Evolutionary conservation across 2,329 filamentous ascomycete species (phyloP).

Genomic region (Paecilomyces fulvus): DNA sequence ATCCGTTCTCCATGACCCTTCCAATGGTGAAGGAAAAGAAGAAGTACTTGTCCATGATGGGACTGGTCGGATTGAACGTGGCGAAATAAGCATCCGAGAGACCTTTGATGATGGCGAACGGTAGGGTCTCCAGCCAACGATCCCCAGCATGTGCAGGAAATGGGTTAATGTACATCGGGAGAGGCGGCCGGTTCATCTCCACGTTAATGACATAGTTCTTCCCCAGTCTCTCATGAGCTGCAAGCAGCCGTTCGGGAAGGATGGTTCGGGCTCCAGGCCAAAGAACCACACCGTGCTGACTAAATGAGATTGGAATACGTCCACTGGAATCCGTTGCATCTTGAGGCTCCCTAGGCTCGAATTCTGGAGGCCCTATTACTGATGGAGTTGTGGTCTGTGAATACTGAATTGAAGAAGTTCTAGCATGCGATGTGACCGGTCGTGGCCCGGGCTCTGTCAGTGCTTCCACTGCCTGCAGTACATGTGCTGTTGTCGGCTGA

Average conservation of each 20-base stretch:
- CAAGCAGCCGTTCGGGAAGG: slow-evolving; percentile 35
- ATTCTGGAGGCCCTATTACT: slow-evolving; percentile 18
- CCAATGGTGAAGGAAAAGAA: slow-evolving; percentile 45
- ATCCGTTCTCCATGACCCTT: slow-evolving; percentile 41
- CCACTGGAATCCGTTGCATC: slow-evolving; percentile 22
- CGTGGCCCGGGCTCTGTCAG: slow-evolving; percentile 8
- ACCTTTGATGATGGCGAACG: slow-evolving; percentile 42
- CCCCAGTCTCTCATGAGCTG: slow-evolving; percentile 29
- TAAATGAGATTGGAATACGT: slow-evolving; percentile 39
- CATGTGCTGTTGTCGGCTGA: slow-evolving; percentile 22
- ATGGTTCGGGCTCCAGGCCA: slow-evolving; percentile 41
- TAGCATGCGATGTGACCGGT: slow-evolving; percentile 7
- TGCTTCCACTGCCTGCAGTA: slow-evolving; percentile 11
- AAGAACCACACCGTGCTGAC: slow-evolving; percentile 42
- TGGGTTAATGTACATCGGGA: slow-evolving; percentile 34
- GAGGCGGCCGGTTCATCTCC: slow-evolving; percentile 38
- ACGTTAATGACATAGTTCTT: slow-evolving; percentile 44
- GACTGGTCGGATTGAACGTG: slow-evolving; percentile 47
- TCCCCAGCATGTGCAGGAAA: slow-evolving; percentile 27
- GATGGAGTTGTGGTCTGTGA: slow-evolving; percentile 18
- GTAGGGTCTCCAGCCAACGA: slow-evolving; percentile 40
- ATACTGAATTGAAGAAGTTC: slow-evolving; percentile 5
- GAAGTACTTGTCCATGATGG: slow-evolving; percentile 44
- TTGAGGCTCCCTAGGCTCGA: slow-evolving; percentile 20
- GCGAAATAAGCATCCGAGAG: slow-evolving; percentile 47